Evolutionary conservation across 768 basidiomycete species (phyloP), one percentile per base, ranked within the genome.

Genomic region (Infundibulicybe gibba): DNA sequence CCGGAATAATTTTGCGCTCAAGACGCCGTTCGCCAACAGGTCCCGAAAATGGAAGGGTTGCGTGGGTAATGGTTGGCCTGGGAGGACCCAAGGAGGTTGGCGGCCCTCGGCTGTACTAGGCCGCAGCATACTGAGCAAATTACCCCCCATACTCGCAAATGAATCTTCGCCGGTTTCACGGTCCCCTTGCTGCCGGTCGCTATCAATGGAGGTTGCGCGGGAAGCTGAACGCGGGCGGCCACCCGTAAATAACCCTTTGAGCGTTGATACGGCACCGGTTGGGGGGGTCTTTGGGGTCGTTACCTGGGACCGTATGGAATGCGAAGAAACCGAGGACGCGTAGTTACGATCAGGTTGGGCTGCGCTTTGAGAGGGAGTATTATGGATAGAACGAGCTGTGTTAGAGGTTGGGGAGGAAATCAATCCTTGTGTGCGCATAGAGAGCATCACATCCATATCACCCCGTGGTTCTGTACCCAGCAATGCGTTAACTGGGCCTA

Each of bases 381-480:
- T 55, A 1, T 63, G 57, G 33, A 61, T 51, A 11, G 66, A 50
- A n/a, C 54, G 60, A 19, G 46, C 39, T 59, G 44, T 33, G 49
- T 57, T 40, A 49, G 39, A 17, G 56, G 61, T 61, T 44, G 63
- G 62, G 20, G 70, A 70, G 21, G 69, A 68, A 52, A 72, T 67
- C 44, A 81, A 64, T n/a, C 77, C 81, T 54, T 87, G 85, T 30
- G 80, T 72, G 41, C 83, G 82, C 73, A 90, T 87, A 25, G 85
- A 84, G 32, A 90, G 72, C 79, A 89, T 86, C 40, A 90, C 88
- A 59, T 90, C 88, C 70, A 90, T 79, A 57, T 90, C 88, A 5
- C 88, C 88, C 40, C 81, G 74, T 16, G 86, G 87, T 50, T 88
- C 88, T 20, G 75, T 66, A 13, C 67, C 69, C 16, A 71, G 67